Conservation (phyloP, 306 rosid genomes). For the Prunus persica region DNA sequence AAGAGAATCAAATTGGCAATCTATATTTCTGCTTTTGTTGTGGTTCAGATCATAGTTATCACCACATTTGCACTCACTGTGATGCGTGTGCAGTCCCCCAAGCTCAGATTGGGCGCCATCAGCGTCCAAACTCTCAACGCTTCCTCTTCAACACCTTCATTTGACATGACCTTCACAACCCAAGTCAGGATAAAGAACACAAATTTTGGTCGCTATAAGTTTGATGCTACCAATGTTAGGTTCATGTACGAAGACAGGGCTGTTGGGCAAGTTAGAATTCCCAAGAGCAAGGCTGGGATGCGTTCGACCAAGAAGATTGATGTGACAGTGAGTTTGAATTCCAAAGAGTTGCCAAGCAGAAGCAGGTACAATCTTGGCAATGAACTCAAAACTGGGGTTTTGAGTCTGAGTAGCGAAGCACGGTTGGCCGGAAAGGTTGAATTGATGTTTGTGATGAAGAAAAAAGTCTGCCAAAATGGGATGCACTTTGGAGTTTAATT, state of each 20-base stretch:
- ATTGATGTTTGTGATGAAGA: constrained; percentile 17
- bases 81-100: constrained; percentile 20
- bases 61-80: constrained; percentile 9
- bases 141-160: not conserved
- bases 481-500: constrained; percentile 2
- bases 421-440: constrained; percentile 15
- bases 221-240: not conserved
- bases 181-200: constrained; percentile 19
- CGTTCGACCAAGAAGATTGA: not conserved
- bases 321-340: not conserved
- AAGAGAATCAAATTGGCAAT: constrained; percentile 24
- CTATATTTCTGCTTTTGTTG: constrained; percentile 12
- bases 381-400: not conserved
- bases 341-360: not conserved
- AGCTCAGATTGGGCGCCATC: constrained; percentile 11
- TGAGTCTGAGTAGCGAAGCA: not conserved
- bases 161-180: constrained; percentile 8
- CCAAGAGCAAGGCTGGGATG: constrained; percentile 14
- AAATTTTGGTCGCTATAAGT: constrained; percentile 24
- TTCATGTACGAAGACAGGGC: not conserved
- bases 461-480: constrained; percentile 10
- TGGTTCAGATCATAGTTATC: constrained; percentile 24
- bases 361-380: not conserved
- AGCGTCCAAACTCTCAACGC: not conserved
- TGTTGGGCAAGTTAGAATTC: not conserved